Base-by-base conservation (phyloP, 2,329 filamentous ascomycete species). In the Nannizziopsis arthrosporioides region DNA sequence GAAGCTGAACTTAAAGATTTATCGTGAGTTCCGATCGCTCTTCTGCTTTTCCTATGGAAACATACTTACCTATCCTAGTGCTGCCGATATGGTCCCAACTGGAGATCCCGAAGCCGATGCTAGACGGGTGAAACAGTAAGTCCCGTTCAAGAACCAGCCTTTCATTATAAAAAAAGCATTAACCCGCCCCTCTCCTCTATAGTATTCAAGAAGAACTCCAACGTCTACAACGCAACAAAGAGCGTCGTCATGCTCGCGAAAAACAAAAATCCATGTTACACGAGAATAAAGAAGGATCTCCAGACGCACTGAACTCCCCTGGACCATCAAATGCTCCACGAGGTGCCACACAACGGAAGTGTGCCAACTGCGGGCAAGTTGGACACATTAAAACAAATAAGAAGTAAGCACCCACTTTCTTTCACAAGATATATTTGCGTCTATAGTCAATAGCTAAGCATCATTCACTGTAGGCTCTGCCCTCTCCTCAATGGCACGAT, bases 331-430 rank as follows among this genome's bases (percentile, higher is more conserved):
- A 59, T 14, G 64, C 64, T 11, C 61, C 72, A 52, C 93, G 86
- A 49, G 73, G 71, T 32, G 73, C 73, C 39, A 82, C 79, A 9
- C 74, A 76, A 48, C 78, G 93, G 59, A 96, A 96, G 71, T 98
- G 92, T 69, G 92, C 92, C 56, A 96, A 95, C 67, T 98, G 92
- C 69, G 92, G 92, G 44, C 85, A 92, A 65, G 84, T 94, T 47
- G 92, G 92, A 30, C 92, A 98, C 62, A 98, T 98, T 73, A 95
- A 95, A 69, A 96, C 90, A 42, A 96, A 96, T 73, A 94, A 95
- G 72, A 96, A 95, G 87, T 92, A 78, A 41, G 14, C 44, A 42
- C 10, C 35, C 45, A 12, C 17, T 43, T 36, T 30, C 45, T 15
- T n/a, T 22, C 19, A 15, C 3, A 2, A 5, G 10, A 34, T 37